Conservation (phyloP, 441 rosid genomes). For the Biscutella laevigata region DNA sequence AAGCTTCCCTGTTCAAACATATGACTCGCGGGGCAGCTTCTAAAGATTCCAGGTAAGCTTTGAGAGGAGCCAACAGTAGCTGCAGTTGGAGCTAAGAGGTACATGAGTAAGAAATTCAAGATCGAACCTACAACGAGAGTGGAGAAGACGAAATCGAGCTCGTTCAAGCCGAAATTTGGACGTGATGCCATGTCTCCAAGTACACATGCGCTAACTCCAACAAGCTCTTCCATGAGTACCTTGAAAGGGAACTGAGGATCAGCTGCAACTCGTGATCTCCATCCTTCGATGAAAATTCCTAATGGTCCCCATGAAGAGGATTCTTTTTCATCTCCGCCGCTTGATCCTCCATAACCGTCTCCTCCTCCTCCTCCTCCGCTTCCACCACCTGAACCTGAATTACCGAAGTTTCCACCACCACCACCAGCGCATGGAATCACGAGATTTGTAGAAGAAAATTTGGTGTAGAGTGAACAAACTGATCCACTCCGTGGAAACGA, state of each 20-base stretch:
- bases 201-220: constrained; percentile 68
- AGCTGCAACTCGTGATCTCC: constrained; percentile 82
- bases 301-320: constrained; percentile 44
- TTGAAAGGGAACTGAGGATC: constrained; percentile 90
- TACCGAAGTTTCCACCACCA: constrained; percentile 30
- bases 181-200: constrained; percentile 94
- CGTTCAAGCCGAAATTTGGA: constrained; percentile 84
- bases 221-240: constrained; percentile 84
- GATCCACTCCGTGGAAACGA: constrained; percentile 34
- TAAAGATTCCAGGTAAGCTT: constrained; percentile 55
- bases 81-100: constrained; percentile 64
- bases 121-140: constrained; percentile 77
- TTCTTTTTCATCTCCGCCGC: constrained; percentile 6
- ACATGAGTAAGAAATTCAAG: constrained; percentile 76
- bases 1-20: constrained; percentile 77
- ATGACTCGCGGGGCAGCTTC: constrained; percentile 64
- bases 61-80: constrained; percentile 27
- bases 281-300: constrained; percentile 42
- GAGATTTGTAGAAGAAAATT: constrained; percentile 20
- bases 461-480: constrained; percentile 27
- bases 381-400: constrained; percentile 36
- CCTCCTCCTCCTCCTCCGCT: constrained; percentile 28
- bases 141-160: constrained; percentile 87
- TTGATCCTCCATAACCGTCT: constrained; percentile 23
- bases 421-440: constrained; percentile 17